Evolutionary conservation across 768 basidiomycete genomes (phyloP).

Genomic region (Lactarius sanguifluus): DNA sequence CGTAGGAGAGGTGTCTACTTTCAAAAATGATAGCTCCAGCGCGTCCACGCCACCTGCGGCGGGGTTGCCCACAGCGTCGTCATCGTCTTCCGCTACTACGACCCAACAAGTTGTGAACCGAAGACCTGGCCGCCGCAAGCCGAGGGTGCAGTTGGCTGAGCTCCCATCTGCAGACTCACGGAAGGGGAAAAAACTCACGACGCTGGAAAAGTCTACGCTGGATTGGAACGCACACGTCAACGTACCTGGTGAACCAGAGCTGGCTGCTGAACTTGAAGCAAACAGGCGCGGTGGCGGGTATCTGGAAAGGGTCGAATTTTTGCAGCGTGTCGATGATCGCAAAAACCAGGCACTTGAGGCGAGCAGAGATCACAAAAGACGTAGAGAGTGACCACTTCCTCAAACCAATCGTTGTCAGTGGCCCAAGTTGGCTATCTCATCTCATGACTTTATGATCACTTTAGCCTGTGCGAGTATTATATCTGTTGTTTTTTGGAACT

Average conservation of each 20-base stretch:
- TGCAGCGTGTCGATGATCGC: conserved; percentile 71
- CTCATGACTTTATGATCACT: too few relatives aligned
- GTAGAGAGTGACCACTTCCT: conserved; percentile 15
- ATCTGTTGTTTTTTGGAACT: too few relatives aligned
- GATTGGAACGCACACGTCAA: conserved; percentile 77
- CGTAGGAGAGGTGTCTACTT: conserved; percentile 21
- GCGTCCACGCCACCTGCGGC: conserved; percentile 8
- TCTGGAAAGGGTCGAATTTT: conserved; percentile 81
- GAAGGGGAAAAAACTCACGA: conserved; percentile 76
- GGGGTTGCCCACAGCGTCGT: conserved; percentile 25
- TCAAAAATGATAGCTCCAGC: conserved; percentile 14
- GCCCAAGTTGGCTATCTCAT: background rate
- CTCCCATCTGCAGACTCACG: conserved; percentile 47
- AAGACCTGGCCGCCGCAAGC: conserved; percentile 65
- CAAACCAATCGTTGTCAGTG: background rate
- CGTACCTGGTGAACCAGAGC: conserved; percentile 39
- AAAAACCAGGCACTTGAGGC: conserved; percentile 64
- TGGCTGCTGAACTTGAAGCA: conserved; percentile 72
- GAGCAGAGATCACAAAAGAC: conserved; percentile 54
- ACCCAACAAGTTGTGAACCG: conserved; percentile 34
- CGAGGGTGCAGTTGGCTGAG: conserved; percentile 55
- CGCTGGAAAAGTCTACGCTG: conserved; percentile 83
- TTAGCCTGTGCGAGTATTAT: too few relatives aligned
- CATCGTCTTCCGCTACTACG: conserved; percentile 22
- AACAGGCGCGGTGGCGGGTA: conserved; percentile 77